Conservation (phyloP, 257 asterid species). For the Ajuga chamaepitys region DNA sequence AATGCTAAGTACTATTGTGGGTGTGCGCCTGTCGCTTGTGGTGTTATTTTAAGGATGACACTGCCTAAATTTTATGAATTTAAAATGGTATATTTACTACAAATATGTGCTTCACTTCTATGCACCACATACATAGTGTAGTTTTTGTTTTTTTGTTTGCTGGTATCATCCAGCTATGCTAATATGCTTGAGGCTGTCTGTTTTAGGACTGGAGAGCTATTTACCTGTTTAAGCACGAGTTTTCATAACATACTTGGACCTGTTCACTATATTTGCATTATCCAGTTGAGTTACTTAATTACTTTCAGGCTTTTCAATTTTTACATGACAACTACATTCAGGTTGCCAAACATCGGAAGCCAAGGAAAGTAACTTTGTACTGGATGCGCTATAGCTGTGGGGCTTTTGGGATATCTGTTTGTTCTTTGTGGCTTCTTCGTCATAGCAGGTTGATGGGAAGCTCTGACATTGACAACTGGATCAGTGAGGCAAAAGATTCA, state of each 20-base stretch:
- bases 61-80: no score
- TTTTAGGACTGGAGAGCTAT: slow-evolving; percentile 3
- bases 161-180: neutral
- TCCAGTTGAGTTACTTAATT: neutral
- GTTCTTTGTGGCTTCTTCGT: slow-evolving; percentile 95
- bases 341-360: slow-evolving; percentile 82
- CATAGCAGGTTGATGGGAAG: slow-evolving; percentile 96
- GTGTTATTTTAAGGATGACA: neutral
- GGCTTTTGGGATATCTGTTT: slow-evolving; percentile 59
- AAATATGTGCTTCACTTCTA: neutral
- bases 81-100: neutral
- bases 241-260: neutral
- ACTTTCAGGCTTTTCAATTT: slow-evolving; percentile 6
- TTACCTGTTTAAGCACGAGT: slow-evolving; percentile 10
- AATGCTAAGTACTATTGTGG: neutral
- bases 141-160: neutral
- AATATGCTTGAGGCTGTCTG: neutral
- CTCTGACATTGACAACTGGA: slow-evolving; percentile 95
- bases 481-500: slow-evolving; percentile 80
- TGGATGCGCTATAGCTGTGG: slow-evolving; percentile 93
- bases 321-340: slow-evolving; percentile 24
- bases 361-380: slow-evolving; percentile 62
- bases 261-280: neutral
- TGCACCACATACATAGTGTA: neutral
- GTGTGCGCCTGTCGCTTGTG: neutral